Percentiles rank a stretch among this genome's conserved stretches.
phyloP scores from a whole-genome alignment of 1,284 basidiomycete genomes.

The Ceratobasidium sp. region DNA sequence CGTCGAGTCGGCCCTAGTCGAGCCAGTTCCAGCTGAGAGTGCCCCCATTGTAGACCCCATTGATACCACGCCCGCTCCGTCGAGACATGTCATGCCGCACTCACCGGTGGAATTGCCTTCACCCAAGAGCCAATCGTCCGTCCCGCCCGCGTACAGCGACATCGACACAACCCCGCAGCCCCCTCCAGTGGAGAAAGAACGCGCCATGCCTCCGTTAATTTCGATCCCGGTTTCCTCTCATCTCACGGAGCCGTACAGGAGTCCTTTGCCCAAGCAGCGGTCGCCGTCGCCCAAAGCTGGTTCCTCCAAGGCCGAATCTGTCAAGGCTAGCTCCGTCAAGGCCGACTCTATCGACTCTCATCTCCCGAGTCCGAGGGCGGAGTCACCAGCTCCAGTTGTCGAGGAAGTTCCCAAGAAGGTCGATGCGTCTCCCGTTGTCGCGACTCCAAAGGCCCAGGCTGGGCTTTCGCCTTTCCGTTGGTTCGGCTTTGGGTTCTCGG shows the following conservation, averaged over 20 bases:
- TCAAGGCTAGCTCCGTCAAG: no score
- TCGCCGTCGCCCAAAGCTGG: no score
- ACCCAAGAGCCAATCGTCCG: background rate
- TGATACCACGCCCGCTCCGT: background rate
- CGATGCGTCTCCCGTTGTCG: background rate
- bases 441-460: background rate
- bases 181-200: constrained; percentile 1
- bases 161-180: constrained; percentile 1
- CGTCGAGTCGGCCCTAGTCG: no score
- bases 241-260: background rate
- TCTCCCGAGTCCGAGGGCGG: no score
- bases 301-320: background rate
- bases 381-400: no score
- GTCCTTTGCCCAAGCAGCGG: background rate
- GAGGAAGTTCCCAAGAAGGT: background rate
- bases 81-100: background rate
- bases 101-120: background rate
- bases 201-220: constrained; percentile 36
- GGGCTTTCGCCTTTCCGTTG: constrained; percentile 36
- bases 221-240: constrained; percentile 19
- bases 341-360: no score
- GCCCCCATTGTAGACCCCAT: background rate
- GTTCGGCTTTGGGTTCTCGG: constrained; percentile 19
- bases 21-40: background rate
- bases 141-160: background rate